These are phyloP conservation scores for Dothideomycetes sp. DNA, from an alignment of 2,329 filamentous ascomycete genomes.

Conservation along the genomic window DNA sequence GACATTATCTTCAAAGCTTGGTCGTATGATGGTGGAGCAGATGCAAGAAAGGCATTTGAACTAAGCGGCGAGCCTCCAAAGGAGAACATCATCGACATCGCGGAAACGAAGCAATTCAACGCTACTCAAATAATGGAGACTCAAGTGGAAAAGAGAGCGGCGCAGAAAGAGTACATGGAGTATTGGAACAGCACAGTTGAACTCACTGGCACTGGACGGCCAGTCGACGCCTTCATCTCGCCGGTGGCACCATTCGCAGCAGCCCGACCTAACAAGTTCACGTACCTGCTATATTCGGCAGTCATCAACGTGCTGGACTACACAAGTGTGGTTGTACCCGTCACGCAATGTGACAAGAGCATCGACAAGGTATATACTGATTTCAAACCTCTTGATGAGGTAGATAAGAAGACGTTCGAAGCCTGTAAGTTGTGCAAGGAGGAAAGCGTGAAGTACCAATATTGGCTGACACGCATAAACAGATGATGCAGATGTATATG, in stretches of 20 bases:
- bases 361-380: constrained; percentile 32
- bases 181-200: constrained; percentile 50
- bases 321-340: constrained; percentile 41
- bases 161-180: constrained; percentile 49
- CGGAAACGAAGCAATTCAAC: constrained; percentile 24
- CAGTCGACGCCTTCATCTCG: constrained; percentile 45
- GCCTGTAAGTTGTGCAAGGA: constrained; percentile 27
- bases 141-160: constrained; percentile 44
- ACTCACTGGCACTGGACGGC: constrained; percentile 33
- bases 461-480: background rate
- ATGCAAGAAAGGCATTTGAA: constrained; percentile 38
- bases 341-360: constrained; percentile 41
- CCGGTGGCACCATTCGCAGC: constrained; percentile 41
- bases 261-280: constrained; percentile 36
- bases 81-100: constrained; percentile 29
- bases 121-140: constrained; percentile 33
- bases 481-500: constrained; percentile 25
- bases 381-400: constrained; percentile 22
- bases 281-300: constrained; percentile 33
- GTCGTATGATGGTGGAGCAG: constrained; percentile 39
- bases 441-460: background rate
- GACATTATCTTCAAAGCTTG: constrained; percentile 27
- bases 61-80: constrained; percentile 45
- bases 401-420: constrained; percentile 27
- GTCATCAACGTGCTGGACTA: constrained; percentile 48